Evolutionary conservation across 805 yeast species (phyloP), one percentile per base, ranked within the genome.

Genomic region (Candida morakotiae): DNA sequence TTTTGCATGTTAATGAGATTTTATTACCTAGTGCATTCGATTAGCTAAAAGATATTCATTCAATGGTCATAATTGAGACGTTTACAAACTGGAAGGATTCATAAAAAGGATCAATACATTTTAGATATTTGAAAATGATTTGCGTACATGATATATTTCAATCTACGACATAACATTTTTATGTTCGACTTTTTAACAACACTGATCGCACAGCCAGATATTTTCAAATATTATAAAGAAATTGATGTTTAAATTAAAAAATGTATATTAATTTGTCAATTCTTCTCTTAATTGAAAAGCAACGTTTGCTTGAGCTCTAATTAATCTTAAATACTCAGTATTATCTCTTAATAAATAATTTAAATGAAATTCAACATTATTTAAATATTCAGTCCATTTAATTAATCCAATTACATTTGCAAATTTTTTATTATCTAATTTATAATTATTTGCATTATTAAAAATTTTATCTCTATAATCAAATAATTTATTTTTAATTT

Each of bases 301-400:
- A 7, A 68, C 56, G 38, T 68, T 68, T 5, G 71, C 73, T 46
- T 60, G 55, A 16, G 73, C 73, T 31, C 73, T 49, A 20, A 63
- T 58, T 38, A 67, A 45, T 40, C 53, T 48, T 43, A 80, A 60
- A 49, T 77, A 80, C 34, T 77, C 80, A 13, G 77, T 80, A 37
- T 79, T 73, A 49, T 84, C 93, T 31, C 75, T 69, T 21, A 71
- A 52, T 34, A 83, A 52, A 11, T 74, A 61, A 30, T 65, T 62
- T 34, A 81, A 57, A 39, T 81, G 75, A 40, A 58, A 53, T 41
- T 66, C 64, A 25, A 75, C 55, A 21, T 64, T 66, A 14, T 53
- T 51, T 36, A 71, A 50, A 43, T 64, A 67, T 27, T 52, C 52
- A 31, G 58, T 58, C 64, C 64, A 58, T 9, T 42, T 38, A 25